phyloP scores from a whole-genome alignment of 148 eudicot species.

The Tetragonia tetragonoides region DNA sequence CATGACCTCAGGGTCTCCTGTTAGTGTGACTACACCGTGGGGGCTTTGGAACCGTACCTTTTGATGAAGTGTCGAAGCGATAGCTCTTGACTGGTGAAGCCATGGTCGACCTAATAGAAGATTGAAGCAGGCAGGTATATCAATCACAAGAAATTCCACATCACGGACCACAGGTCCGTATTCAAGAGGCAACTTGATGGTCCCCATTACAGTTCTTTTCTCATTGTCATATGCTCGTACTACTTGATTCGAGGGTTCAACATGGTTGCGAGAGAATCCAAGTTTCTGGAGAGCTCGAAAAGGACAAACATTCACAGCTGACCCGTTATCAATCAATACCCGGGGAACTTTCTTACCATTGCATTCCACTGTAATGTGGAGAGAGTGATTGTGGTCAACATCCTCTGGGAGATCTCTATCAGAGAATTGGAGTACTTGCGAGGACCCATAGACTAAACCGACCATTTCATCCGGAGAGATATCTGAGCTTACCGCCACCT shows the following conservation, averaged over 20 bases:
- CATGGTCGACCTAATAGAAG: background rate
- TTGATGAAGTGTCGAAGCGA: conserved; percentile 6
- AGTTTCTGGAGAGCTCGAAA: background rate
- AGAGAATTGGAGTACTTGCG: background rate
- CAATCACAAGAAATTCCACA: conserved; percentile 1
- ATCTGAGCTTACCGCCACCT: background rate
- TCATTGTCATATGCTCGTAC: background rate
- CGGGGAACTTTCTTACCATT: background rate
- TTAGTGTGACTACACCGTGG: background rate
- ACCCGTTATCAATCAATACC: conserved; percentile 2
- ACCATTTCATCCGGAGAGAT: background rate
- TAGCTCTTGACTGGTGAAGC: background rate
- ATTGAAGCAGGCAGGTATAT: conserved; percentile 1
- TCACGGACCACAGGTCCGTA: background rate
- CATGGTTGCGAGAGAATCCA: background rate
- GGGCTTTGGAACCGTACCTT: background rate
- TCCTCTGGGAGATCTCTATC: background rate
- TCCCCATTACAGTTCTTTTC: background rate
- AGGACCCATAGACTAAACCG: background rate
- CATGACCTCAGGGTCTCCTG: background rate
- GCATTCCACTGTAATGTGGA: background rate
- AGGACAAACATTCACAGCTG: background rate
- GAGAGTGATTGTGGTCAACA: background rate
- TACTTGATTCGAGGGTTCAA: background rate
- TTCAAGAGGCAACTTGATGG: background rate